These are phyloP conservation scores for Grigorovia yakushimaensis DNA, from an alignment of 805 yeast genomes.

Conservation along the genomic window DNA sequence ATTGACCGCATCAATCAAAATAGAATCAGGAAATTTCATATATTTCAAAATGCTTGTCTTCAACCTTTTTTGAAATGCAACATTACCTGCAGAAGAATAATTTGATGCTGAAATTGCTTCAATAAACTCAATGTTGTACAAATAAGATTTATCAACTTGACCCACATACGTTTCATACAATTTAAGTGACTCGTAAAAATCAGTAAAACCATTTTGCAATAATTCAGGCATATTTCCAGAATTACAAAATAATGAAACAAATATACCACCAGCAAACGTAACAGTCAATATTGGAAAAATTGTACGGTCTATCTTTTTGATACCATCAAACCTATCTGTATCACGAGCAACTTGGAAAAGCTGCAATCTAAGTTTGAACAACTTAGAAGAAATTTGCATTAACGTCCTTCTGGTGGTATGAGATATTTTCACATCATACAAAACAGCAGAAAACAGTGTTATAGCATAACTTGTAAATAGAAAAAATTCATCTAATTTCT, in stretches of 20 bases:
- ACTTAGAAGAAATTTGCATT: constrained; percentile 30
- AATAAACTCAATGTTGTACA: constrained; percentile 30
- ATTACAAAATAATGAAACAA: constrained; percentile 39
- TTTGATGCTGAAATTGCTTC: constrained; percentile 41
- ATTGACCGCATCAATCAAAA: constrained; percentile 24
- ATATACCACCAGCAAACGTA: constrained; percentile 39
- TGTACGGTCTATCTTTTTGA: constrained; percentile 13
- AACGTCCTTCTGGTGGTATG: constrained; percentile 26
- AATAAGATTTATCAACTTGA: constrained; percentile 10
- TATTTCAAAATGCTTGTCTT: constrained; percentile 32
- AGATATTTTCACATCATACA: constrained; percentile 21
- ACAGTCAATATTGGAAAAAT: constrained; percentile 28
- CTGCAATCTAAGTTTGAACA: constrained; percentile 29
- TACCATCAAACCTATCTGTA: constrained; percentile 14
- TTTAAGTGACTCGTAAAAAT: constrained; percentile 7
- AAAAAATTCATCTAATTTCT: constrained; percentile 6
- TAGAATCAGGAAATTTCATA: constrained; percentile 17
- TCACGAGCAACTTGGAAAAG: constrained; percentile 20
- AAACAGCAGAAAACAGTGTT: constrained; percentile 27
- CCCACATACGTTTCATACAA: constrained; percentile 21
- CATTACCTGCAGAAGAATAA: constrained; percentile 57
- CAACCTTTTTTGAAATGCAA: constrained; percentile 60
- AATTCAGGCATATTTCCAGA: constrained; percentile 9
- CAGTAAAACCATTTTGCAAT: constrained; percentile 5
- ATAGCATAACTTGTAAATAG: constrained; percentile 27